phyloP scores from a whole-genome alignment of 129 eudicot species.

The Chrysanthemum seticuspe region DNA sequence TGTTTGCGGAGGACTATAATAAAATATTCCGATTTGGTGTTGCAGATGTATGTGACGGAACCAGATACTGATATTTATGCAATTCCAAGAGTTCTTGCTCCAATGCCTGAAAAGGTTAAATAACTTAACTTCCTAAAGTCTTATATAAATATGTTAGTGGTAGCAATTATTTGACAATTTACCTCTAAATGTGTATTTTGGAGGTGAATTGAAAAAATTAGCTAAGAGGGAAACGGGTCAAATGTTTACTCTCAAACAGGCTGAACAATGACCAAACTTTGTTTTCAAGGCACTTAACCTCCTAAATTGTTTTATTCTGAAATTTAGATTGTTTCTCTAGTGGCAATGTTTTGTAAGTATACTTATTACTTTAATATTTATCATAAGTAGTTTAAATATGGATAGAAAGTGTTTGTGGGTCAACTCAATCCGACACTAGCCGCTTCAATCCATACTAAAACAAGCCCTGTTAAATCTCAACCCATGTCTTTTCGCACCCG shows the following conservation, averaged over 20 bases:
- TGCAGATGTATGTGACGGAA: constrained; percentile 98
- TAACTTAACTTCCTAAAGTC: background rate
- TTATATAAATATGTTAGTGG: background rate
- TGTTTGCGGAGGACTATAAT: constrained; percentile 2
- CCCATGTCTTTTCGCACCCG: too few relatives aligned
- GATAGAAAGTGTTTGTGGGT: too few relatives aligned
- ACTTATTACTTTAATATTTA: background rate
- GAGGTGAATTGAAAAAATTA: background rate
- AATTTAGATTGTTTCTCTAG: background rate
- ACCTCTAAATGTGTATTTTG: background rate
- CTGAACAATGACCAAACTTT: background rate
- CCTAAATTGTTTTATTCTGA: background rate
- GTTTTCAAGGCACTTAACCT: background rate
- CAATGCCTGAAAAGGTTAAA: constrained; percentile 89
- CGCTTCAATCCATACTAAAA: too few relatives aligned
- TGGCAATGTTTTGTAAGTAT: background rate
- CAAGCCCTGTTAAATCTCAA: too few relatives aligned
- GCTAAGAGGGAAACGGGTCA: background rate
- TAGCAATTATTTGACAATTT: background rate
- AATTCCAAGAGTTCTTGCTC: constrained; percentile 93
- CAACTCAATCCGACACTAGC: too few relatives aligned
- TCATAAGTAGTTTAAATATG: too few relatives aligned
- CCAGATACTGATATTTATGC: constrained; percentile 97
- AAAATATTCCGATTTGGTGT: constrained; percentile 21
- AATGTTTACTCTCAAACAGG: background rate